These are phyloP conservation scores for Ceratocystis smalleyi DNA, from an alignment of 2,329 filamentous ascomycete species.

Conservation along the genomic window DNA sequence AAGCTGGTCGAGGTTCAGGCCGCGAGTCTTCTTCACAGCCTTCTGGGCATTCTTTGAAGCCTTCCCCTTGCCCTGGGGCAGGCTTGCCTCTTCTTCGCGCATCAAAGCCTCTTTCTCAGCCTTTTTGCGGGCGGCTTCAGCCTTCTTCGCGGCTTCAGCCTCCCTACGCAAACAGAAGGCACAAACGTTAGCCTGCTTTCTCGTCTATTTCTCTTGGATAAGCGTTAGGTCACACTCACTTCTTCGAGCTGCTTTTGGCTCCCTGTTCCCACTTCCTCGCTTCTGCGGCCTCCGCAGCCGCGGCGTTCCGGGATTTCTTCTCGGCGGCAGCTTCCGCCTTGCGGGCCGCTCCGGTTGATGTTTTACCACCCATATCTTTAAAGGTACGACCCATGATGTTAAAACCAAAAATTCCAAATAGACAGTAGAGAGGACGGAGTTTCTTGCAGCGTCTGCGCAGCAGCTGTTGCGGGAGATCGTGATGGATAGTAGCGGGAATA, in stretches of 20 bases:
- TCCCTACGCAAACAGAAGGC: slow-evolving; percentile 41
- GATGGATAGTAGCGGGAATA: neutral
- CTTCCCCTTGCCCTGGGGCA: slow-evolving; percentile 40
- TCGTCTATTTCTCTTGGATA: slow-evolving; percentile 6
- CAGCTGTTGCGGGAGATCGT: neutral
- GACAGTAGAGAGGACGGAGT: neutral
- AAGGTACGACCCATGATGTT: slow-evolving; percentile 55
- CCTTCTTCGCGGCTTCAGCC: slow-evolving; percentile 68
- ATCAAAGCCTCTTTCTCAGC: slow-evolving; percentile 75
- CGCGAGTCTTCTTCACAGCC: slow-evolving; percentile 44
- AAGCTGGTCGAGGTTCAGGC: slow-evolving; percentile 61
- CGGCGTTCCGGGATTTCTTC: slow-evolving; percentile 58
- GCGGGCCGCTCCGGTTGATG: slow-evolving; percentile 73
- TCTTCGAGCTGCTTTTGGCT: slow-evolving; percentile 70
- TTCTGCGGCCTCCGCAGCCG: slow-evolving; percentile 51
- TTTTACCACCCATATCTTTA: slow-evolving; percentile 68
- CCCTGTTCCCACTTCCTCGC: slow-evolving; percentile 71
- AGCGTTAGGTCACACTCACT: slow-evolving; percentile 41
- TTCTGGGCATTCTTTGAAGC: slow-evolving; percentile 51
- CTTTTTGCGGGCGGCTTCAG: slow-evolving; percentile 72
- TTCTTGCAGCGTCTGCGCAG: neutral
- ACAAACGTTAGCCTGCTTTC: neutral
- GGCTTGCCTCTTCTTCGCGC: slow-evolving; percentile 62
- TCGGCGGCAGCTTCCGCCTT: slow-evolving; percentile 77
- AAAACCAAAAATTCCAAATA: slow-evolving; percentile 2